Evolutionary conservation across 2,329 filamentous ascomycete genomes (phyloP).

Genomic region (Exophiala spinifera): DNA sequence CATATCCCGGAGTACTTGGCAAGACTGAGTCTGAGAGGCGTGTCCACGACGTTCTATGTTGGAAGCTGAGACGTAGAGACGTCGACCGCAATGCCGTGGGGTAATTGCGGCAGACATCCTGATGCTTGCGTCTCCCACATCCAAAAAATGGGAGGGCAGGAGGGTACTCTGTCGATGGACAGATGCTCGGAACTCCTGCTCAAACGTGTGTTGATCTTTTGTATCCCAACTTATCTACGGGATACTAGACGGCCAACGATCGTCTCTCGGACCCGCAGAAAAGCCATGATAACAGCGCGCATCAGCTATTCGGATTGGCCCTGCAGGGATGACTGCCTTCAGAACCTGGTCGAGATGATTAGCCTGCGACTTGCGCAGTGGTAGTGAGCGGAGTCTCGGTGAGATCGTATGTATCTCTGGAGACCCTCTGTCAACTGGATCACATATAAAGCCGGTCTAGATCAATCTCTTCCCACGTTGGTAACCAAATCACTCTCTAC

Average conservation of each 20-base stretch:
- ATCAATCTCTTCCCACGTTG: background rate
- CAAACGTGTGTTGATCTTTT: no score
- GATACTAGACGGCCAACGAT: background rate
- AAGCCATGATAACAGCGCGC: background rate
- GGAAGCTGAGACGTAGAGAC: no score
- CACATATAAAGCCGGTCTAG: background rate
- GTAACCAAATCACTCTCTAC: background rate
- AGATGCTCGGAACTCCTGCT: no score
- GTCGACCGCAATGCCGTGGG: no score
- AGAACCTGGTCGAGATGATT: background rate
- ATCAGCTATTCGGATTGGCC: background rate
- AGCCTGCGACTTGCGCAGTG: background rate
- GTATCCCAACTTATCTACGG: background rate
- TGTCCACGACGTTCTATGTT: no score
- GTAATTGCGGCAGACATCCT: no score
- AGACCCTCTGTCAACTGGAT: no score
- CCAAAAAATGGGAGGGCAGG: no score
- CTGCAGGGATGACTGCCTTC: background rate
- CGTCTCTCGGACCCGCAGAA: background rate
- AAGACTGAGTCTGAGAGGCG: no score
- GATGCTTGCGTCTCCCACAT: no score
- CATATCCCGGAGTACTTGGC: no score
- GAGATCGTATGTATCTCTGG: background rate
- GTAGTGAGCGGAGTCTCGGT: background rate
- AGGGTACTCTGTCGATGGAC: no score